Conservation (phyloP, 768 basidiomycete genomes). For the Rhodocollybia butyracea region DNA sequence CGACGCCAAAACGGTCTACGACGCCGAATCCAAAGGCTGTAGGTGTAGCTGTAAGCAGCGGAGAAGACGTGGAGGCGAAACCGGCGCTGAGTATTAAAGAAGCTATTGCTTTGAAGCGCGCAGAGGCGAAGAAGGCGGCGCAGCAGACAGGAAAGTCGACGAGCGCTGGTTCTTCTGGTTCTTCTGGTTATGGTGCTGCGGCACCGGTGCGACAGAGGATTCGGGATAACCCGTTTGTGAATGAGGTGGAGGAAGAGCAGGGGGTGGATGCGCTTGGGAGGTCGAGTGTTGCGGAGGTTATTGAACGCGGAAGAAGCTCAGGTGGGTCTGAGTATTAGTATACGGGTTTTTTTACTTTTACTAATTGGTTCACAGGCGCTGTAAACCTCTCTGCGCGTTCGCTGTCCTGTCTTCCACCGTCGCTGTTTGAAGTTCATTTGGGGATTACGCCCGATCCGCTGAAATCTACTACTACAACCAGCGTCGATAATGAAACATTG, state of each 20-base stretch:
- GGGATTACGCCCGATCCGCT: slow-evolving; percentile 70
- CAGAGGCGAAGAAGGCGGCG: slow-evolving; percentile 69
- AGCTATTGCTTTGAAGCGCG: slow-evolving; percentile 74
- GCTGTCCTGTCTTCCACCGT: slow-evolving; percentile 70
- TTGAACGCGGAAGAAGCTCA: slow-evolving; percentile 74
- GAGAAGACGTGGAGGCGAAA: no score
- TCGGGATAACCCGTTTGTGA: no score
- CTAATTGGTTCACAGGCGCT: slow-evolving; percentile 48
- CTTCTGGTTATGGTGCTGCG: slow-evolving; percentile 13
- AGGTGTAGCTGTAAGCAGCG: no score
- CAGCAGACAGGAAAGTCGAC: slow-evolving; percentile 20
- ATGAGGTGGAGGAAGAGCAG: slow-evolving; percentile 25
- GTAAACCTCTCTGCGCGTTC: slow-evolving; percentile 75
- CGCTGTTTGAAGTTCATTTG: slow-evolving; percentile 77
- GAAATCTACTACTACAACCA: slow-evolving; percentile 54
- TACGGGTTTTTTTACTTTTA: slow-evolving; percentile 35
- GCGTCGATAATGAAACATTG: slow-evolving; percentile 57
- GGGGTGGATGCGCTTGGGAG: slow-evolving; percentile 61
- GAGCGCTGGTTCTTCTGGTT: slow-evolving; percentile 32
- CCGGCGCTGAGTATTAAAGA: slow-evolving; percentile 59
- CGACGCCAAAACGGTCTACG: no score
- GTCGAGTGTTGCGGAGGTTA: slow-evolving; percentile 67
- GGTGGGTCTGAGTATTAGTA: slow-evolving; percentile 43
- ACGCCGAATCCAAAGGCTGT: no score
- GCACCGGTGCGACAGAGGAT: slow-evolving; percentile 3